Evolutionary conservation across 1,284 basidiomycete species (phyloP).

Genomic region (Bondarzewia mesenterica): DNA sequence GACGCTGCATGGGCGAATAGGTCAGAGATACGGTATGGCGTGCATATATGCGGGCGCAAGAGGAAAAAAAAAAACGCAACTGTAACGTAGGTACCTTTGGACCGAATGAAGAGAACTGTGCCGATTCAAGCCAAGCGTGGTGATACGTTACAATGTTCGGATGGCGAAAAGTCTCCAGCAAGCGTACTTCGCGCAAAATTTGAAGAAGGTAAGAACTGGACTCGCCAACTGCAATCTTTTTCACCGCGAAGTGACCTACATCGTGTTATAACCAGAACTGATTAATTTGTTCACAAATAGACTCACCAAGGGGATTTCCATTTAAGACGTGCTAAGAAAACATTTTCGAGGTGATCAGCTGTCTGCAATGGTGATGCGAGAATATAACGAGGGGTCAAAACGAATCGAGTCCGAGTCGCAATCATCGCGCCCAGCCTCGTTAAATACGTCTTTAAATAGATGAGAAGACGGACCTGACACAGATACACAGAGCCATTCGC

Average conservation of each 20-base stretch:
- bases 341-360: not conserved
- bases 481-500: constrained; percentile 86
- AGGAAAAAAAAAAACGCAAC: constrained; percentile 12
- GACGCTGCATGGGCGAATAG: constrained; percentile 40
- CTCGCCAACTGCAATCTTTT: constrained; percentile 91
- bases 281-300: constrained; percentile 2
- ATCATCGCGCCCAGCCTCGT: no score
- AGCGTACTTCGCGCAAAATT: constrained; percentile 74
- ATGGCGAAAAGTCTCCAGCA: constrained; percentile 83
- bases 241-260: constrained; percentile 80
- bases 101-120: constrained; percentile 79
- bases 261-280: not conserved
- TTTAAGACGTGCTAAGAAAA: constrained; percentile 67
- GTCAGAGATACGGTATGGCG: not conserved
- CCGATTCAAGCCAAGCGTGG: constrained; percentile 88
- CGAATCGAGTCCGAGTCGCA: no score
- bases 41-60: not conserved
- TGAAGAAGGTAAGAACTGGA: constrained; percentile 78
- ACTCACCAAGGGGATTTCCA: constrained; percentile 63
- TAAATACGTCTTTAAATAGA: constrained; percentile 4
- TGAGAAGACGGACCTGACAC: constrained; percentile 54
- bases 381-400: not conserved
- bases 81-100: constrained; percentile 65
- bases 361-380: not conserved
- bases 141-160: constrained; percentile 93